Evolutionary conservation across 352 stramenopile genomes (phyloP), one percentile per base, ranked within the genome.

Genomic region (Pythium utonaiense): DNA sequence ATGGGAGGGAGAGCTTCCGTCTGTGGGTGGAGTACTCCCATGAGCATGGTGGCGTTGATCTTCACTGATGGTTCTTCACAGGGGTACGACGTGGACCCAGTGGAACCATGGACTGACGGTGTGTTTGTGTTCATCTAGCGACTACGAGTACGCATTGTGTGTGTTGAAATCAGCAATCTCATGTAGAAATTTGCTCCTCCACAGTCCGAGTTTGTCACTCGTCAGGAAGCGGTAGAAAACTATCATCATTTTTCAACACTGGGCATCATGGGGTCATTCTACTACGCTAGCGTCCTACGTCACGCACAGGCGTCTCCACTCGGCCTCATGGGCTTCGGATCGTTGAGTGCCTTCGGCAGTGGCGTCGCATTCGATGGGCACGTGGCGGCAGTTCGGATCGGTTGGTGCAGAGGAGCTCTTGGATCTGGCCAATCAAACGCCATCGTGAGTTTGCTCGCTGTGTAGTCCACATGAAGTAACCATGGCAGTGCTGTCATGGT

Each of bases 171-270:
- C 69, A 72, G 69, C 68, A 77, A 77, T 77, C 69, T 77, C 69
- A 77, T 77, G 69, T 77, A 77, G 69, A 77, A 77, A 67, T 71
- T 73, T 76, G 66, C 69, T 77, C 69, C 69, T 77, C 69, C 69
- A 77, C 38, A 27, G 38, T 13, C 14, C 38, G 38, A 45, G 36
- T 42, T 63, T 60, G 30, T 58, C 21, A 52, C 53, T 51, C 36
- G 66, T 77, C 69, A 77, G 69, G 69, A 59, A 77, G 69, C 69
- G 66, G 16, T 33, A 52, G 57, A 57, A 53, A 57, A 55, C 34
- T 67, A 67, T 62, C 69, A 72, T 77, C 69, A 71, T 74, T 19
- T 77, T 67, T 61, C 64, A 69, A 66, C 50, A 67, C 42, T 40
- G 25, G 19, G 16, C 34, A 52, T 36, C 24, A 63, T 27, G n/a